Evolutionary conservation across 164 flowering plant species (phyloP).

Genomic region (Hamamelis virginiana): DNA sequence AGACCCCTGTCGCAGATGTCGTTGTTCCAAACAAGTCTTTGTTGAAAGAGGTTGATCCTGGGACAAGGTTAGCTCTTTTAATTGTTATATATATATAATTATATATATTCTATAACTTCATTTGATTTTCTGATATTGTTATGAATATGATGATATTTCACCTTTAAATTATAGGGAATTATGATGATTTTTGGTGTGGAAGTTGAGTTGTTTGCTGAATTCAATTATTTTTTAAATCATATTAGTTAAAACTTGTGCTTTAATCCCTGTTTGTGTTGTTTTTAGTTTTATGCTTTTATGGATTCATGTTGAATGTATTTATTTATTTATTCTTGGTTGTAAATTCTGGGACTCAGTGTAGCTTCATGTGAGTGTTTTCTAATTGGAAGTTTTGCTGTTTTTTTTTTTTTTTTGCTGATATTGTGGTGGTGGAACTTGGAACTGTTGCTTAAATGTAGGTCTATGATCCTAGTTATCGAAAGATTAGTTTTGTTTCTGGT

Average conservation of each 20-base stretch:
- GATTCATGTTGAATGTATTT: not conserved
- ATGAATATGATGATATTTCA: too few species aligned
- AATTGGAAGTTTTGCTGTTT: not conserved
- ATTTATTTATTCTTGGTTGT: not conserved
- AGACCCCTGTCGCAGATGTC: slow-evolving; percentile 80
- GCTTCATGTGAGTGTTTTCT: not conserved
- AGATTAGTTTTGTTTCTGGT: not conserved
- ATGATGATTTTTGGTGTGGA: too few species aligned
- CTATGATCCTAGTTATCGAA: not conserved
- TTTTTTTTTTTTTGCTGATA: not conserved
- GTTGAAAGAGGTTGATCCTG: slow-evolving; percentile 86
- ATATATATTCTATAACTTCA: too few species aligned
- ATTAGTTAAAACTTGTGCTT: not conserved
- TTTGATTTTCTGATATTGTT: too few species aligned
- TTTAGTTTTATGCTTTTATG: not conserved
- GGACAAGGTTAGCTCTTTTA: slow-evolving; percentile 59
- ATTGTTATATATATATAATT: not conserved
- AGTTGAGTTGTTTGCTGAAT: not conserved
- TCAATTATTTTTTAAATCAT: not conserved
- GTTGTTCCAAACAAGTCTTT: slow-evolving; percentile 64
- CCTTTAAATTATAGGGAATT: too few species aligned
- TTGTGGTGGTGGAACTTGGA: not conserved
- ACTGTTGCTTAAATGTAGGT: not conserved
- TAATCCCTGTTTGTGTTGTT: not conserved
- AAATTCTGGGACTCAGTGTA: not conserved